phyloP scores from a whole-genome alignment of 2,329 filamentous ascomycete genomes.

The Trichoderma hamatum region DNA sequence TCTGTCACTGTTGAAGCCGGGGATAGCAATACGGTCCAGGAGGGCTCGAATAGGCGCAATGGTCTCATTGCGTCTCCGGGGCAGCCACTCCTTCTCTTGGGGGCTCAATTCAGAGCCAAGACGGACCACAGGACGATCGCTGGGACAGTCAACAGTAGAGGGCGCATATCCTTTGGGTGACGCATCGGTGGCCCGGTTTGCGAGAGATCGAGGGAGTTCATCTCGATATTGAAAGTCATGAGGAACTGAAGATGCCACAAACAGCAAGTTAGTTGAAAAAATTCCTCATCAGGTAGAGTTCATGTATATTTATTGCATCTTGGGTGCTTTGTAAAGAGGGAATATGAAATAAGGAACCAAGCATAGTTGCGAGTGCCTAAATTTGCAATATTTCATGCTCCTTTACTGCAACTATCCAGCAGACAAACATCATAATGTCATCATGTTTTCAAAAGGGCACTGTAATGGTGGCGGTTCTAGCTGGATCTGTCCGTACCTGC shows the following conservation, averaged over 20 bases:
- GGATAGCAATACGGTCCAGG: constrained; percentile 71
- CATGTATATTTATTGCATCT: not conserved
- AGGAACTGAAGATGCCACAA: constrained; percentile 8
- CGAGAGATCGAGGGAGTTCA: constrained; percentile 28
- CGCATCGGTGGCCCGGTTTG: constrained; percentile 37
- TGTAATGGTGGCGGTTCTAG: not conserved
- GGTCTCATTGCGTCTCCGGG: constrained; percentile 71
- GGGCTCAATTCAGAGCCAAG: constrained; percentile 62
- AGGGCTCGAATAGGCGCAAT: constrained; percentile 75
- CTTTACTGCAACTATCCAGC: not conserved
- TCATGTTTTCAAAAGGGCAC: not conserved
- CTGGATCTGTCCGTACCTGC: constrained; percentile 27
- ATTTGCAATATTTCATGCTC: not conserved
- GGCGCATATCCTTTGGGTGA: constrained; percentile 68
- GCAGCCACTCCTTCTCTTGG: constrained; percentile 75
- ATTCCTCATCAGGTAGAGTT: not conserved
- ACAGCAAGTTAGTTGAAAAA: not conserved
- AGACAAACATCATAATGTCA: not conserved
- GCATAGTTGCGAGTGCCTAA: too few species aligned
- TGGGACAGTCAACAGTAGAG: constrained; percentile 67
- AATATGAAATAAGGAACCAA: not conserved
- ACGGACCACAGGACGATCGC: constrained; percentile 69
- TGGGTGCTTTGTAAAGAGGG: not conserved
- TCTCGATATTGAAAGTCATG: constrained; percentile 23
- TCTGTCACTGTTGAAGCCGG: constrained; percentile 71